These are phyloP conservation scores for Dipteronia sinensis DNA, from an alignment of 345 rosid genomes.

Conservation along the genomic window DNA sequence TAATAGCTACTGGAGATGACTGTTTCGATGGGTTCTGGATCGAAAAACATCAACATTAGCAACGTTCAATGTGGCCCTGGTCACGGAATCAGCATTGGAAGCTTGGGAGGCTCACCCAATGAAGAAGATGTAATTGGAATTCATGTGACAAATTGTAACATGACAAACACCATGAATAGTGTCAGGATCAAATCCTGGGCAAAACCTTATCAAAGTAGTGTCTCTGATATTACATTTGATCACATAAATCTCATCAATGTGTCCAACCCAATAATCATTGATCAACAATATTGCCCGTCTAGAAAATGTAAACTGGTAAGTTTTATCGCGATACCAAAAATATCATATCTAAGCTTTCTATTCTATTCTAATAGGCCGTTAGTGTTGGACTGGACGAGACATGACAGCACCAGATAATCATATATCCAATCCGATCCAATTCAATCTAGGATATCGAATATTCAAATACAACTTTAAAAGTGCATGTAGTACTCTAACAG, in stretches of 20 bases:
- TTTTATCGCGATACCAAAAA: not conserved
- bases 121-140: not conserved
- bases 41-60: slow-evolving; percentile 14
- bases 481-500: no score
- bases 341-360: no score
- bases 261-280: slow-evolving; percentile 9
- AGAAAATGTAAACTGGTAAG: not conserved
- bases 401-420: no score
- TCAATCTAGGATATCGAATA: no score
- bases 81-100: slow-evolving; percentile 29
- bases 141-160: not conserved
- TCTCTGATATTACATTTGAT: slow-evolving; percentile 3
- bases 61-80: slow-evolving; percentile 33
- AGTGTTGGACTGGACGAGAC: no score
- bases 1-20: slow-evolving; percentile 34
- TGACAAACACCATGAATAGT: not conserved
- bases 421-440: no score
- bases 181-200: slow-evolving; percentile 7
- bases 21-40: slow-evolving; percentile 35
- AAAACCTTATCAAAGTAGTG: not conserved
- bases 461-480: no score
- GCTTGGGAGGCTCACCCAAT: not conserved
- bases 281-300: slow-evolving; percentile 1
- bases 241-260: not conserved
- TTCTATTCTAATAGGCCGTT: no score